Base-by-base conservation (phyloP, 2,329 filamentous ascomycete genomes). In the Trichophyton simii region DNA sequence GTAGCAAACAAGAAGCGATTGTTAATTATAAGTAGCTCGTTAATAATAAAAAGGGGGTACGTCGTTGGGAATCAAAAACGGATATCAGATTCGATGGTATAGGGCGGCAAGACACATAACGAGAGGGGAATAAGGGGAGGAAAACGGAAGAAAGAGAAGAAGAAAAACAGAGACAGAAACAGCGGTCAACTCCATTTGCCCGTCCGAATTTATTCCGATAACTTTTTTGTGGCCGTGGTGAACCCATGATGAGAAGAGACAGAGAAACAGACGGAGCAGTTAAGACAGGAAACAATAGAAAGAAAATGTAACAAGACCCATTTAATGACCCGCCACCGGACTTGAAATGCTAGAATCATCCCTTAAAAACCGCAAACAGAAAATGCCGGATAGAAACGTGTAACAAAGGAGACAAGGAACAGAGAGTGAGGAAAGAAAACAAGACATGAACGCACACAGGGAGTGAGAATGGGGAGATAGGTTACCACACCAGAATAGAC, bases 171-270 rank as follows among this genome's bases (percentile, higher is more conserved):
- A 50, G 13, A 59, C 18, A 48, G 28, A 44, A 22, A 59, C 9
- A 48, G 41, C 9, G 42, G 36, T 59, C 41, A 59, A 46, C 57
- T 58, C 57, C 57, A 22, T 42, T 44, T 58, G 57, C 57, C 50
- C 57, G 22, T 58, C 57, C 57, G n/a, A 58, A 46, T 58, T 58
- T 58, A 58, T 36, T 46, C 57, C 57, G 41, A 42, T 58, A 58
- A 58, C 57, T 58, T 58, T 38, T 55, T 55, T 55, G 50, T 52
- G 58, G 18, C 44, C 44, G 42, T 48, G 28, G 18, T 36, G 28
- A 59, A 31, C 58, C 58, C 22, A 25, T 59, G 28, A 25, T 59
- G 28, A 25, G 13, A 36, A 18, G 31, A 59, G 25, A 15, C 36
- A 31, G 31, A n/a, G 9, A 59, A 59, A 20, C 34, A 25, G 3